phyloP scores from a whole-genome alignment of 1,139 yeast genomes.

The Protomyces gravidus region DNA sequence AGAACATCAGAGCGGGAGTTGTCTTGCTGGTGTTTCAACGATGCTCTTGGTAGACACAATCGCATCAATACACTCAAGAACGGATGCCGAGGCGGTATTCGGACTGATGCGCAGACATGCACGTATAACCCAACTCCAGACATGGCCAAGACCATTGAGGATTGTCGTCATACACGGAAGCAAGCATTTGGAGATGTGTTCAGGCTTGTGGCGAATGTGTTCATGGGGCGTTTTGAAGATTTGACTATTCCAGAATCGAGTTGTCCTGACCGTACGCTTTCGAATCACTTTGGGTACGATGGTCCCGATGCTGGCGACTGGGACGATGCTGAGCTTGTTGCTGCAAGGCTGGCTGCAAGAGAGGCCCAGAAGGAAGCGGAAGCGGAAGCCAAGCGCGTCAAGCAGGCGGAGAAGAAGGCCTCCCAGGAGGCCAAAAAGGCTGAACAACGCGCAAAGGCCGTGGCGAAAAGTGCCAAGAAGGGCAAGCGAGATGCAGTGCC shows the following conservation, averaged over 20 bases:
- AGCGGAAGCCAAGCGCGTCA: neutral
- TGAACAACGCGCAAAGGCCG: neutral
- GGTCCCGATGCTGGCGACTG: neutral
- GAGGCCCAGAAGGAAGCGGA: neutral
- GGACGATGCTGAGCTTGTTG: neutral
- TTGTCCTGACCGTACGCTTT: neutral
- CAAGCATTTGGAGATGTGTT: too few species aligned
- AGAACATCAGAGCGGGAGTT: neutral
- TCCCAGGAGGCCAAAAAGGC: neutral
- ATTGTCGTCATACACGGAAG: neutral
- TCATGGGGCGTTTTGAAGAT: too few species aligned
- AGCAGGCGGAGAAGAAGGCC: neutral
- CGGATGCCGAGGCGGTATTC: neutral
- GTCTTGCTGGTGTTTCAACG: neutral
- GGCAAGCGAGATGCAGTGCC: neutral
- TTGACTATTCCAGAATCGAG: too few species aligned
- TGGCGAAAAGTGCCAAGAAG: neutral
- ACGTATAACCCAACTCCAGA: neutral
- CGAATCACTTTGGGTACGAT: neutral
- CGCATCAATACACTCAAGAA: neutral
- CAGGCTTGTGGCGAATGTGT: too few species aligned
- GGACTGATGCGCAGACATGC: neutral
- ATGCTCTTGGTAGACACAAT: neutral
- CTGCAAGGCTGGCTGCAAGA: neutral
- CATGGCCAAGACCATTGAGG: neutral